These are phyloP conservation scores for Suillus occidentalis DNA, from an alignment of 768 basidiomycete genomes.

Conservation along the genomic window DNA sequence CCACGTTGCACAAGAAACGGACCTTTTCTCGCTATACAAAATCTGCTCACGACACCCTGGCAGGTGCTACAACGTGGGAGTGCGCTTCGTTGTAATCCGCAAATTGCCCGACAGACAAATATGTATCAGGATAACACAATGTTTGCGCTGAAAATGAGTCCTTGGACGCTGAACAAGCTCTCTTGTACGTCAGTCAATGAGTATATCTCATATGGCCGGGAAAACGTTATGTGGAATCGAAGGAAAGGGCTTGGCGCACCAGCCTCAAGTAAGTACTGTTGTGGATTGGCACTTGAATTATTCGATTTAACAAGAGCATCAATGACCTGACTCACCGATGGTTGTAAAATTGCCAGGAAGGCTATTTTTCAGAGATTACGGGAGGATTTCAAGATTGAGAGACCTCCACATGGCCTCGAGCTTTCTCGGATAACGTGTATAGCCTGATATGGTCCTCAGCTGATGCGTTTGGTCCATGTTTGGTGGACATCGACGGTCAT, in stretches of 20 bases:
- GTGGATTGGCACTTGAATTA: not conserved
- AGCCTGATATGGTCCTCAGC: no score
- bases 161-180: not conserved
- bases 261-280: not conserved
- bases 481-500: not conserved
- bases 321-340: not conserved
- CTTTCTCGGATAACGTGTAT: not conserved
- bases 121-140: not conserved
- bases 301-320: not conserved
- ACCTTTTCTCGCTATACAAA: not conserved
- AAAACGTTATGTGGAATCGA: not conserved
- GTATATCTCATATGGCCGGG: not conserved
- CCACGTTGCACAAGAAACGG: not conserved
- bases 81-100: not conserved
- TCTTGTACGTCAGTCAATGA: not conserved
- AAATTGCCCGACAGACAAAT: not conserved
- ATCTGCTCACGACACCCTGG: not conserved
- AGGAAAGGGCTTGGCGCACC: not conserved
- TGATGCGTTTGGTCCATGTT: not conserved
- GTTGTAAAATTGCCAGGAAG: not conserved
- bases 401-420: not conserved
- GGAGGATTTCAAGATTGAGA: not conserved
- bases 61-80: not conserved
- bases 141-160: not conserved
- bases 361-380: not conserved